Evolutionary conservation across 2,329 filamentous ascomycete species (phyloP).

Genomic region (Colletotrichum navitas): DNA sequence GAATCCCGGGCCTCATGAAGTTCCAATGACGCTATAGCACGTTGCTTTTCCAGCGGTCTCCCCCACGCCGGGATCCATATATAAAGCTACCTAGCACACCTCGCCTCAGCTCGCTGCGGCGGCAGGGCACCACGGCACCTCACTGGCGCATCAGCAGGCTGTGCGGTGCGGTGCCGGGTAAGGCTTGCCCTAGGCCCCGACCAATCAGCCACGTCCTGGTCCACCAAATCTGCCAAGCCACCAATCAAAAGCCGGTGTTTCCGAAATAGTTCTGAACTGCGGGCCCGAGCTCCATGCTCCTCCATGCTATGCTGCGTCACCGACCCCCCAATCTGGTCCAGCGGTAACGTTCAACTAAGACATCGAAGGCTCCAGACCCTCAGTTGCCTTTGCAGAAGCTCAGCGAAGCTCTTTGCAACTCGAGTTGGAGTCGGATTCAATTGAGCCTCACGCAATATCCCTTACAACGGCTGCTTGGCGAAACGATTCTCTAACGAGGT

Average conservation of each 20-base stretch:
- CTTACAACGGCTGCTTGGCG: not conserved
- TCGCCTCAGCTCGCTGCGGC: not conserved
- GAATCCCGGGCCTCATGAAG: constrained; percentile 16
- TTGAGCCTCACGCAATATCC: constrained; percentile 8
- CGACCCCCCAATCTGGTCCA: not conserved
- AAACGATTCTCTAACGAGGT: not conserved
- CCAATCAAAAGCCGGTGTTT: not conserved
- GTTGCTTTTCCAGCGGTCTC: constrained; percentile 26
- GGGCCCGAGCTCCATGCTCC: constrained; percentile 9
- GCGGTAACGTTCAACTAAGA: constrained; percentile 4
- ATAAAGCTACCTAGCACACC: not conserved
- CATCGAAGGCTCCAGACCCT: constrained; percentile 6
- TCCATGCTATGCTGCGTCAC: not conserved
- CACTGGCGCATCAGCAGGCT: constrained; percentile 4
- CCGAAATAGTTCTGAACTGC: not conserved
- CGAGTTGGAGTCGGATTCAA: not conserved
- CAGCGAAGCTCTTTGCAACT: not conserved
- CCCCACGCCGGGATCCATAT: constrained; percentile 21
- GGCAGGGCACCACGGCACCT: constrained; percentile 11
- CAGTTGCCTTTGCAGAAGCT: not conserved
- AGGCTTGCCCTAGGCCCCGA: constrained; percentile 4
- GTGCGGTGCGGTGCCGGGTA: constrained; percentile 7
- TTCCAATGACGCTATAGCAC: constrained; percentile 39
- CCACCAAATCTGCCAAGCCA: not conserved
- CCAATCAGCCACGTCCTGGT: not conserved